These are phyloP conservation scores for Huntiella decipiens DNA, from an alignment of 2,329 filamentous ascomycete genomes.

Conservation along the genomic window DNA sequence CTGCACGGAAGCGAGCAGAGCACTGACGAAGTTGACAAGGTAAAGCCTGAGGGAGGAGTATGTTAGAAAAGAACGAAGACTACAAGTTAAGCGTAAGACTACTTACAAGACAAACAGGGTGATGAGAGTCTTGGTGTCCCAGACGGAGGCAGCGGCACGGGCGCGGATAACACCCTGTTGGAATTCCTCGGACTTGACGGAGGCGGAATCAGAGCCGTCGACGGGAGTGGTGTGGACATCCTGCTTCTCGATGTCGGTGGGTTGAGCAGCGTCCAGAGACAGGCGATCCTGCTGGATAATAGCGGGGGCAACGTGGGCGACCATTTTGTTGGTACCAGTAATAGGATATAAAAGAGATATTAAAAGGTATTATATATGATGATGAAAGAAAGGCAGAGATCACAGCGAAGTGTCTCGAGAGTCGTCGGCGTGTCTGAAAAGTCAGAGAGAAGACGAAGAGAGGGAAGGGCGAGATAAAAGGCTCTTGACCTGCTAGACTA, in stretches of 20 bases:
- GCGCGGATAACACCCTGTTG: slow-evolving; percentile 22
- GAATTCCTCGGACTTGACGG: slow-evolving; percentile 14
- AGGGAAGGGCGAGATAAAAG: not conserved
- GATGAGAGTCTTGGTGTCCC: slow-evolving; percentile 21
- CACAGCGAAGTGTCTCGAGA: not conserved
- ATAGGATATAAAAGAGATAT: too few relatives aligned
- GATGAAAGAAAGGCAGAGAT: not conserved
- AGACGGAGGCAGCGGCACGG: slow-evolving; percentile 22
- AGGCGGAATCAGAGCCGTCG: slow-evolving; percentile 13
- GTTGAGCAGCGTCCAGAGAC: not conserved
- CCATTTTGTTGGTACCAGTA: too few relatives aligned
- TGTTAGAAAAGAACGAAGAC: not conserved
- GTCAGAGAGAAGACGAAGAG: not conserved
- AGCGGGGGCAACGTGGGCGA: too few relatives aligned
- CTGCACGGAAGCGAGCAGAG: slow-evolving; percentile 20
- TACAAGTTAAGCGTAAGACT: not conserved
- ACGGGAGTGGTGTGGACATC: slow-evolving; percentile 1
- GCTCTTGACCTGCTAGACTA: not conserved
- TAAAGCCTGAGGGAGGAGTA: slow-evolving; percentile 18
- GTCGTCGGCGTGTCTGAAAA: too few relatives aligned
- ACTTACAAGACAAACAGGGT: slow-evolving; percentile 23
- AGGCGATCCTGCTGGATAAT: too few relatives aligned
- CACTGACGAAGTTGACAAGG: slow-evolving; percentile 22
- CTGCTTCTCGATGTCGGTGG: slow-evolving; percentile 9
- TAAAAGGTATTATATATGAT: too few relatives aligned